Conservation (phyloP, 345 rosid species). For the Excoecaria agallocha region DNA sequence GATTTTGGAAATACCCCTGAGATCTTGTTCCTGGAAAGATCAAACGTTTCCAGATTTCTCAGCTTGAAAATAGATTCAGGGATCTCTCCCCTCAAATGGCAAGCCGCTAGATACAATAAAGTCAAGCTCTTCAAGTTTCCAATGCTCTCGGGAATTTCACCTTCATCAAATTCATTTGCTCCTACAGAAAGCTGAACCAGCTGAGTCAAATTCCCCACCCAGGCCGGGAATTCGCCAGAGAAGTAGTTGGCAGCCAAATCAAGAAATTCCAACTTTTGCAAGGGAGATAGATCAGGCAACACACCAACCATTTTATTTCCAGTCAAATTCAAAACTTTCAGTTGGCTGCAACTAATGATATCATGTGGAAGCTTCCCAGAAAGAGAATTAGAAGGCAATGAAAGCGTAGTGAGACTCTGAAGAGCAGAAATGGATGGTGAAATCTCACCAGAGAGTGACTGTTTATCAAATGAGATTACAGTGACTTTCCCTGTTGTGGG, state of each 20-base stretch:
- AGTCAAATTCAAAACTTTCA: constrained; percentile 57
- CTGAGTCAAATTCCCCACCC: constrained; percentile 62
- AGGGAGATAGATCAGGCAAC: constrained; percentile 59
- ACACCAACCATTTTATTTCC: constrained; percentile 47
- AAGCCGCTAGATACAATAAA: constrained; percentile 42
- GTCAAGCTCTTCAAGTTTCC: constrained; percentile 70
- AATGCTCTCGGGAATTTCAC: constrained; percentile 52
- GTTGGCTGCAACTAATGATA: constrained; percentile 45
- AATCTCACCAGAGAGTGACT: constrained; percentile 60
- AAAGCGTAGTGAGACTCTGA: constrained; percentile 40
- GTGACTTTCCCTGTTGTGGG: constrained; percentile 42
- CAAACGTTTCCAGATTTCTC: constrained; percentile 43
- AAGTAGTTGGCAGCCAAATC: constrained; percentile 53
- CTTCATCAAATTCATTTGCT: constrained; percentile 42
- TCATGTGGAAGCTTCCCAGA: constrained; percentile 56
- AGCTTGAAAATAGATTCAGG: constrained; percentile 61
- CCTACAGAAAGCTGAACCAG: constrained; percentile 49
- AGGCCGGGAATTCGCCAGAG: constrained; percentile 57
- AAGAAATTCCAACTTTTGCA: constrained; percentile 47
- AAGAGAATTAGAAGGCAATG: constrained; percentile 46
- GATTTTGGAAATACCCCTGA: constrained; percentile 53
- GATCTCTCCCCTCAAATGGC: constrained; percentile 50
- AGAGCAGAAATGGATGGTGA: constrained; percentile 60
- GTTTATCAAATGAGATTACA: constrained; percentile 44
- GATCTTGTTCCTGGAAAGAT: constrained; percentile 52